Evolutionary conservation across 2,329 filamentous ascomycete species (phyloP).

Genomic region (Diaporthe vaccinii): DNA sequence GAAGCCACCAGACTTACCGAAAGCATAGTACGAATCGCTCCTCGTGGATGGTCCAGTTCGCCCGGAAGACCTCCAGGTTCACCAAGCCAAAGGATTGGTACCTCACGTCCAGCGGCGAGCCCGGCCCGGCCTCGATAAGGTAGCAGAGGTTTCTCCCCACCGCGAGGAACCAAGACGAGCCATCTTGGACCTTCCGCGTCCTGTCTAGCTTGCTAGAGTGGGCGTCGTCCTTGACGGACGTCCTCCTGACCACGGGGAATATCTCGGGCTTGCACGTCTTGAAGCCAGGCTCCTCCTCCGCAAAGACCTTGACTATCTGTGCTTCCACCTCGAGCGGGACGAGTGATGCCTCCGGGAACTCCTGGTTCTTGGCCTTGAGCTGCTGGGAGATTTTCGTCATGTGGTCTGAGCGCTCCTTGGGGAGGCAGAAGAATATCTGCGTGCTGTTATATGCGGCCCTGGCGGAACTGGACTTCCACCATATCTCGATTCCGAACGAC

Average conservation of each 20-base stretch:
- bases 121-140: slow-evolving; percentile 63
- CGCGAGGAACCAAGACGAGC: slow-evolving; percentile 67
- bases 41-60: slow-evolving; percentile 64
- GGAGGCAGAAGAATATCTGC: slow-evolving; percentile 63
- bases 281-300: slow-evolving; percentile 57
- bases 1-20: slow-evolving; percentile 52
- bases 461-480: slow-evolving; percentile 65
- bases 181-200: slow-evolving; percentile 61
- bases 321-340: slow-evolving; percentile 62
- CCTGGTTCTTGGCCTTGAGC: slow-evolving; percentile 52
- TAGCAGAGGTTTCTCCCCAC: slow-evolving; percentile 67
- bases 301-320: slow-evolving; percentile 62
- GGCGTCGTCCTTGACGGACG: slow-evolving; percentile 52
- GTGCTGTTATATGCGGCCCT: slow-evolving; percentile 61
- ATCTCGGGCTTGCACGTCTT: slow-evolving; percentile 56
- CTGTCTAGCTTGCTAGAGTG: slow-evolving; percentile 57
- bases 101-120: slow-evolving; percentile 61
- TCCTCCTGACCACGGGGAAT: slow-evolving; percentile 66
- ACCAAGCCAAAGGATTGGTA: slow-evolving; percentile 66
- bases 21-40: slow-evolving; percentile 70
- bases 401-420: slow-evolving; percentile 64
- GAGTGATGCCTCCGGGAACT: slow-evolving; percentile 52
- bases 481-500: slow-evolving; percentile 67
- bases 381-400: slow-evolving; percentile 59
- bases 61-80: slow-evolving; percentile 64